Base-by-base conservation (phyloP, 2,329 filamentous ascomycete genomes). In the Elsinoe batatas region DNA sequence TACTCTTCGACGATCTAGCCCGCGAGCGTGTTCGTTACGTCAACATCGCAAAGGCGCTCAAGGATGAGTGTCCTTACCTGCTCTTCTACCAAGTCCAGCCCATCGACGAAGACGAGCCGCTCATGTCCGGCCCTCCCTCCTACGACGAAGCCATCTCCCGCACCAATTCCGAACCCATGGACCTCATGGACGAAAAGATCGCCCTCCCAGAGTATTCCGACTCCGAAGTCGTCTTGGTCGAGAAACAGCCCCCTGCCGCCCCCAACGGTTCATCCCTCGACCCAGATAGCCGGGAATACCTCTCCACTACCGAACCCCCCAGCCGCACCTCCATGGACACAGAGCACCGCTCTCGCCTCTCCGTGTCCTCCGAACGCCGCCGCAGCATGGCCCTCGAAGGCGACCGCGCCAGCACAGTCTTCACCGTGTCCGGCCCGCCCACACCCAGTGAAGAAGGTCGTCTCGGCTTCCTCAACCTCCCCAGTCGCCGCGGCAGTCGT, bases 31-130 rank as follows among this genome's bases (percentile, higher is more conserved):
- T 97, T 2, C 78, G 77, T 0, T 78, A 85, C 55, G 83, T 96
- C 49, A 82, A 94, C 64, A 85, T 96, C 60, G 84, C 87, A 59
- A 73, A 85, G 61, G 85, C 88, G 0, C 72, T 97, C 50, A 85
- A 82, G 61, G 79, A 85, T n/a, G 91, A 96, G 68, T 94, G 89
- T 68, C 91, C 93, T 0, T 97, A 97, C 67, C 79, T 97, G 5
- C 76, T 98, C 0, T 97, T 97, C 69, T 98, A 96, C 65, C 91
- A 96, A 68, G 88, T 97, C 38, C 80, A 94, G 30, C 91, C 91
- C 0, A 89, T 94, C 64, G 81, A 88, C 30, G 87, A 91, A 56
- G 79, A 85, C 60, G 70, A 59, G 7, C 44, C 62, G 33, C 56
- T 58, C 26, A 50, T 57, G n/a, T 54, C 58, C n/a, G 59, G 58